Evolutionary conservation across 2,329 filamentous ascomycete species (phyloP).

Genomic region (Fusarium haematococcum): DNA sequence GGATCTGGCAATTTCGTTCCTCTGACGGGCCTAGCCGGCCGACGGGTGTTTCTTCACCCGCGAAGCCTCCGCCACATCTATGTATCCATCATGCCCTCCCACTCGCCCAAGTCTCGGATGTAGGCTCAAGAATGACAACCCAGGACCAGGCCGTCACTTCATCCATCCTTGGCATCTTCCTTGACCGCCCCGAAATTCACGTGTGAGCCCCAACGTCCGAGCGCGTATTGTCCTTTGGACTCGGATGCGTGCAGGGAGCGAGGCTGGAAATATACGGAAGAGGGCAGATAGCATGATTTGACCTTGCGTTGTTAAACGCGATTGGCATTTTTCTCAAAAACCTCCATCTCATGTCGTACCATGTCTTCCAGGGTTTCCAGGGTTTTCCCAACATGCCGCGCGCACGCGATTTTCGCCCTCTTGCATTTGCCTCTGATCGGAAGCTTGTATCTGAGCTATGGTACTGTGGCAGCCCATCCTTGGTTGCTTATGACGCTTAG

Average conservation of each 20-base stretch:
- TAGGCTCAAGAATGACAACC: neutral
- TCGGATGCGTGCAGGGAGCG: conserved; percentile 12
- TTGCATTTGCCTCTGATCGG: neutral
- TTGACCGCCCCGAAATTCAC: conserved; percentile 21
- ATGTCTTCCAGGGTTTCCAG: conserved; percentile 9
- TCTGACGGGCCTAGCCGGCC: conserved; percentile 6
- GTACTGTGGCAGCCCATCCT: neutral
- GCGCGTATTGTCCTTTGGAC: conserved; percentile 12
- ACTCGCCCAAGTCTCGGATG: neutral
- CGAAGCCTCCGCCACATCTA: conserved; percentile 5
- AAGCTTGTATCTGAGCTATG: neutral
- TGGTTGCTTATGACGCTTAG: neutral
- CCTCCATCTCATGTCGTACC: conserved; percentile 28
- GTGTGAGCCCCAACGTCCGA: conserved; percentile 21
- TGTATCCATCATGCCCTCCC: neutral
- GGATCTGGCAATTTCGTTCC: neutral
- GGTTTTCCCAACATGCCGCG: conserved; percentile 1
- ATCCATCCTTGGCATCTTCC: neutral
- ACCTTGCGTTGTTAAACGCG: conserved; percentile 13
- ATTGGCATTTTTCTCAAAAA: conserved; percentile 11
- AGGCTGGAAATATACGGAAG: conserved; percentile 18
- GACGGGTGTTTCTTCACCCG: neutral
- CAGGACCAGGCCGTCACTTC: neutral
- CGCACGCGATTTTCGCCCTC: neutral
- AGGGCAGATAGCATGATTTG: conserved; percentile 24